Evolutionary conservation across 2,329 filamentous ascomycete species (phyloP), one percentile per base, ranked within the genome.

Genomic region (Nemania diffusa): DNA sequence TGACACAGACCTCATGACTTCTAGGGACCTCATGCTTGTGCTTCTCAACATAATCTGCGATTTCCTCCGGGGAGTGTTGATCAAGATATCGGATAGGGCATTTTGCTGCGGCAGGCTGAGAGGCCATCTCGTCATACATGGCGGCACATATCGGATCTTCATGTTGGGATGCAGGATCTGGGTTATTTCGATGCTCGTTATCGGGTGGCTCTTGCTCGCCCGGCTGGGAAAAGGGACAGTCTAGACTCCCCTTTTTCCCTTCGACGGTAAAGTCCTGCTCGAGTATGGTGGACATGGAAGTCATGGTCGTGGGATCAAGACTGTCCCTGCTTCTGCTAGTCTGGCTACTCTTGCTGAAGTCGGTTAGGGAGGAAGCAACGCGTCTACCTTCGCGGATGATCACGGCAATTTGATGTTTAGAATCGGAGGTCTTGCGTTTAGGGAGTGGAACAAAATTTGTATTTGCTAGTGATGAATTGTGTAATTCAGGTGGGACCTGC

Each of bases 21-120:
- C 95, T 89, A 9, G 95, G 95, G 61, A 98, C 87, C 79, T 97
- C 92, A 80, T 98, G 94, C 79, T 97, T 97, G 82, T 97, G 94
- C 59, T 90, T 94, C 78, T 97, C 93, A 75, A 98, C 93, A 78
- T 97, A 98, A 75, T 92, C 89, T 15, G 95, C 95, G 69, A 98
- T 91, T 77, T 97, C 94, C 81, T 97, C 93, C 1, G 95, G 93
- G 1, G 93, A 94, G 77, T 97, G 94, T 78, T 97, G 91, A 79
- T 97, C 91, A 76, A 97, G 84, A 81, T 92, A 97, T 55, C 95
- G 92, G 67, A 98, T 98, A 2, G 95, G 95, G 79, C 95, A 98
- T 76, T 93, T 93, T 64, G 88, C 79, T 2, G 79, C 77, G 42
- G 84, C 77, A 72, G 77, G 83, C 77, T 82, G 88, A 73, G 83